A percentile compares a stretch with the other conserved stretches of the same genome.
phyloP scores from a whole-genome alignment of 2,329 filamentous ascomycete genomes.

The Thelonectria blattea region DNA sequence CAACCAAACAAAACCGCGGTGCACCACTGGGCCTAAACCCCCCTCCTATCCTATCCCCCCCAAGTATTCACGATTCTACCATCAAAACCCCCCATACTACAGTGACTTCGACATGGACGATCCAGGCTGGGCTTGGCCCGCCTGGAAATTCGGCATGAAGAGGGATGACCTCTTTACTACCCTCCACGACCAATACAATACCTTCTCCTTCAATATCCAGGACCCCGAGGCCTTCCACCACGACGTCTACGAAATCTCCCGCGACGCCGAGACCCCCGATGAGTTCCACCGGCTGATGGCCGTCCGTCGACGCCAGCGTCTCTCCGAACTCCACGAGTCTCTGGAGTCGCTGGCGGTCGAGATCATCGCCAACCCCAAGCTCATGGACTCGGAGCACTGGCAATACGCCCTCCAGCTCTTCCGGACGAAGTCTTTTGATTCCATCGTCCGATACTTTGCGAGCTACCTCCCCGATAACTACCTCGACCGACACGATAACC shows the following conservation, averaged over 20 bases:
- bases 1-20: conserved; percentile 22
- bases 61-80: conserved; percentile 23
- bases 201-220: conserved; percentile 60
- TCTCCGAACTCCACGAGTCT: conserved; percentile 60
- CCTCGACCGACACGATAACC: conserved; percentile 50
- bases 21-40: conserved; percentile 32
- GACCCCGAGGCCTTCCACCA: conserved; percentile 67
- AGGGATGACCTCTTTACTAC: conserved; percentile 62
- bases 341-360: conserved; percentile 65
- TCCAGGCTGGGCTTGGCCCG: conserved; percentile 59
- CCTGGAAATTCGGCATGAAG: conserved; percentile 69
- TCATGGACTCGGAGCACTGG: conserved; percentile 66
- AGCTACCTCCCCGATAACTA: conserved; percentile 63
- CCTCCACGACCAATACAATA: conserved; percentile 66
- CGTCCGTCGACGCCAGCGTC: conserved; percentile 59
- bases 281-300: conserved; percentile 63
- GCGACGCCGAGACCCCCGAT: conserved; percentile 54
- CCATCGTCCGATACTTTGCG: conserved; percentile 64
- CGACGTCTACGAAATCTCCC: conserved; percentile 65
- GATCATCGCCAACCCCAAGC: conserved; percentile 64
- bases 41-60: conserved; percentile 28
- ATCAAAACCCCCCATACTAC: conserved; percentile 28
- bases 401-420: conserved; percentile 64
- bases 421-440: conserved; percentile 64
- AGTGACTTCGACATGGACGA: conserved; percentile 66